Base-by-base conservation (phyloP, 306 rosid species). In the Trifolium fragiferum region DNA sequence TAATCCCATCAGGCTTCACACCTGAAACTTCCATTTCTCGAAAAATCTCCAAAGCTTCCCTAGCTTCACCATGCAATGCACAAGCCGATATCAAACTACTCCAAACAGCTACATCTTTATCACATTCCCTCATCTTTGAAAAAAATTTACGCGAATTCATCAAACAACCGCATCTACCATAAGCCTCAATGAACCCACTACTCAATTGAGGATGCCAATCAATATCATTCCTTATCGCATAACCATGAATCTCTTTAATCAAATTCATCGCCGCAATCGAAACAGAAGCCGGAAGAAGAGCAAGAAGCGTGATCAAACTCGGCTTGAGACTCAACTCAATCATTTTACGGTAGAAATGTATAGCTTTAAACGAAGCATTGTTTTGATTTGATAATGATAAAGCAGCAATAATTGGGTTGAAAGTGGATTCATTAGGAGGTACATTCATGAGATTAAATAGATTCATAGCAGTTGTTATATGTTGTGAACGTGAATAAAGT, bases 41-140 rank as follows among this genome's bases (percentile, higher is more conserved):
- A 73, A 92, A 89, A 47, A 70, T 19, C 59, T 79, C 86, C 12
- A 92, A 72, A 2, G 96, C 96, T 64, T 66, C 51, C 76, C 40
- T 81, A 11, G 97, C 97, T 60, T 89, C 80, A 12, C 96, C 97
- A 13, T 92, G 91, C 8, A 89, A 78, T 7, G 97, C 93, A 16
- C 86, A 78, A 6, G 93, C 88, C 5, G 97, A 89, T 78, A 92
- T 85, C 15, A 92, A 35, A 77, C 84, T 86, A 54, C 97, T 89
- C 96, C 97, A 92, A 40, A 90, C 84, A 75, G 89, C 96, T 2
- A 85, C 89, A 65, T 89, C 97, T 75, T 76, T 89, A 7, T 70
- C 75, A 59, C n/a, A 7, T 2, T 66, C 89, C 78, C 57, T 69
- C 88, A 86, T 82, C 5, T 46, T 40, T 75, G 20, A 12, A 57